Evolutionary conservation across 768 basidiomycete genomes (phyloP).

Genomic region (Mycena capillaripes): DNA sequence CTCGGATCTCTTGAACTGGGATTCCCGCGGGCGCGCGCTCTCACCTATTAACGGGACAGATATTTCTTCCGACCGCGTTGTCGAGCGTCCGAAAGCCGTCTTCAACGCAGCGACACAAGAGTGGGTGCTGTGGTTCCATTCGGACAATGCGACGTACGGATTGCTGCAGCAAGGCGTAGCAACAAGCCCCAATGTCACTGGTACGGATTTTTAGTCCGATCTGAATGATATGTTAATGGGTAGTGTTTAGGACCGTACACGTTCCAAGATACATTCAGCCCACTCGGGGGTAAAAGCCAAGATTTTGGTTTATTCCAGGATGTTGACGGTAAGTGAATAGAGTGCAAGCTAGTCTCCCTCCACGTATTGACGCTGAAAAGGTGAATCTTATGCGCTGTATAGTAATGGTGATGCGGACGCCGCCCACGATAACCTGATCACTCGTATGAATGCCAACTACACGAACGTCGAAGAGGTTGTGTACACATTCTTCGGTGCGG

Average conservation of each 20-base stretch:
- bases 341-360: background rate
- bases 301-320: slow-evolving; percentile 44
- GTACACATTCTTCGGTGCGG: slow-evolving; percentile 41
- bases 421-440: slow-evolving; percentile 42
- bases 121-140: slow-evolving; percentile 49
- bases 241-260: slow-evolving; percentile 40
- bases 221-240: background rate
- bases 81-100: slow-evolving; percentile 44
- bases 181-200: slow-evolving; percentile 45
- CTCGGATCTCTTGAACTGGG: slow-evolving; percentile 46
- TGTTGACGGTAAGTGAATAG: slow-evolving; percentile 30
- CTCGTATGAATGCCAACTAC: slow-evolving; percentile 40
- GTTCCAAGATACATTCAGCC: slow-evolving; percentile 38
- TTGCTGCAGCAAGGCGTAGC: slow-evolving; percentile 44
- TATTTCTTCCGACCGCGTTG: slow-evolving; percentile 43
- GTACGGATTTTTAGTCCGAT: slow-evolving; percentile 18
- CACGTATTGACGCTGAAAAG: slow-evolving; percentile 6
- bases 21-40: slow-evolving; percentile 43
- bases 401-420: slow-evolving; percentile 42
- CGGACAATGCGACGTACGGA: slow-evolving; percentile 47
- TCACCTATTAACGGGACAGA: slow-evolving; percentile 44
- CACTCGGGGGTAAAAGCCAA: slow-evolving; percentile 40
- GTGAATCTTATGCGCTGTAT: slow-evolving; percentile 41
- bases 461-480: slow-evolving; percentile 44
- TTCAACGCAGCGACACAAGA: slow-evolving; percentile 40